Evolutionary conservation across 352 stramenopile species (phyloP).

Genomic region (Hyaloperonospora arabidopsidis): DNA sequence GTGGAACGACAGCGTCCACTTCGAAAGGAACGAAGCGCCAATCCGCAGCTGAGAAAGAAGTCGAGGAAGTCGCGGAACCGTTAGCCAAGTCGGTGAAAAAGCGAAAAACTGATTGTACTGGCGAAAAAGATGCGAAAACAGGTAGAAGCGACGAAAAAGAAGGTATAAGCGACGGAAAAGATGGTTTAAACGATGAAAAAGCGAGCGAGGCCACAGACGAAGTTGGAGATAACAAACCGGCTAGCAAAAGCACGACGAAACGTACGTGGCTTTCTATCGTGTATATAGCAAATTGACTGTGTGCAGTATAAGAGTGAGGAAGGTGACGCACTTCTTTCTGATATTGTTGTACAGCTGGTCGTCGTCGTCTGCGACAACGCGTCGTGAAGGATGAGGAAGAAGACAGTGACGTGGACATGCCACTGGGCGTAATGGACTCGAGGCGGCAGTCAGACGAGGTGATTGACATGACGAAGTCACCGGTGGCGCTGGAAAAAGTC

Average conservation of each 20-base stretch:
- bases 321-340: neutral
- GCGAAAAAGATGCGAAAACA: constrained; percentile 12
- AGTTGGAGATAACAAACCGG: constrained; percentile 16
- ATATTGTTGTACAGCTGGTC: constrained; percentile 29
- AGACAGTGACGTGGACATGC: constrained; percentile 36
- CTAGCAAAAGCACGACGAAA: constrained; percentile 27
- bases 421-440: constrained; percentile 9
- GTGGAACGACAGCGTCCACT: constrained; percentile 14
- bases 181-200: constrained; percentile 15
- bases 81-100: constrained; percentile 18
- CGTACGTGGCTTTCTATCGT: constrained; percentile 22
- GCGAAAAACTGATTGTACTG: neutral
- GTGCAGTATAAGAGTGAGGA: neutral
- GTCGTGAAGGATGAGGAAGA: constrained; percentile 53
- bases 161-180: constrained; percentile 13
- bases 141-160: constrained; percentile 3
- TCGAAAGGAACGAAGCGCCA: constrained; percentile 26
- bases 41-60: constrained; percentile 11
- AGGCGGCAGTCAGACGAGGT: constrained; percentile 26
- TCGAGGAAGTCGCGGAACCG: constrained; percentile 1
- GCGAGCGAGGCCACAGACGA: constrained; percentile 27
- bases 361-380: constrained; percentile 52
- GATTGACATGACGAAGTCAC: constrained; percentile 32
- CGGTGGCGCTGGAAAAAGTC: constrained; percentile 11
- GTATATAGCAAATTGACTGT: neutral